Conservation (phyloP, 208 protist species). For the Trypanosoma cruzi region DNA sequence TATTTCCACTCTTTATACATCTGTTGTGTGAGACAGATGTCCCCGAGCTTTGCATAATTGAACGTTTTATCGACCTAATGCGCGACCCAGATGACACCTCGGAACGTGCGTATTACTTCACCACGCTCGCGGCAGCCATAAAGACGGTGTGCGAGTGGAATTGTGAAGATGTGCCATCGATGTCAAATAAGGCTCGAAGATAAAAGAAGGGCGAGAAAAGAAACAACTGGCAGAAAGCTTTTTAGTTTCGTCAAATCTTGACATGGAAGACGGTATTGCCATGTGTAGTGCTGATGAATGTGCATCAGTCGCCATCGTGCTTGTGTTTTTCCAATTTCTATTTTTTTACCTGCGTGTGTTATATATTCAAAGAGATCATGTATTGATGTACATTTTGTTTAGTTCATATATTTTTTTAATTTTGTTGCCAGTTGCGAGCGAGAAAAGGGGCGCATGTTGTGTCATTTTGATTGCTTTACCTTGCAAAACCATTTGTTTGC, state of each 20-base stretch:
- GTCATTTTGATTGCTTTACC: no score
- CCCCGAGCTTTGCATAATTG: slow-evolving; percentile 17
- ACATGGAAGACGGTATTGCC: neutral
- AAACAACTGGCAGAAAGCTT: neutral
- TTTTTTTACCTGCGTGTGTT: neutral
- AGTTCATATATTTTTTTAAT: no score
- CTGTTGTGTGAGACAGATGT: slow-evolving; percentile 22
- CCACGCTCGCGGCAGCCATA: slow-evolving; percentile 23
- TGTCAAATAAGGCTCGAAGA: neutral
- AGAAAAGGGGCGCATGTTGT: no score
- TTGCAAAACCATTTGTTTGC: no score
- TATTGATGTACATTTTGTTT: no score
- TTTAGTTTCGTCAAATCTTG: no score
- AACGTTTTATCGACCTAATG: slow-evolving; percentile 11
- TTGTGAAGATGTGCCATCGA: neutral
- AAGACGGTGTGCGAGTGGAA: slow-evolving; percentile 15
- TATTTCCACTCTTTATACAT: slow-evolving; percentile 32
- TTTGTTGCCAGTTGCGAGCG: no score
- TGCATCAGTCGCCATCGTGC: neutral
- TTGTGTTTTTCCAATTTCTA: slow-evolving; percentile 4
- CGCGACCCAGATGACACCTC: slow-evolving; percentile 22
- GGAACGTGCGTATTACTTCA: slow-evolving; percentile 33
- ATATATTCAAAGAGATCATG: no score
- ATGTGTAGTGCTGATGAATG: neutral
- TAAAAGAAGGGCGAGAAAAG: neutral